Evolutionary conservation across 2,329 filamentous ascomycete genomes (phyloP).

Genomic region (Pseudopithomyces maydicus): DNA sequence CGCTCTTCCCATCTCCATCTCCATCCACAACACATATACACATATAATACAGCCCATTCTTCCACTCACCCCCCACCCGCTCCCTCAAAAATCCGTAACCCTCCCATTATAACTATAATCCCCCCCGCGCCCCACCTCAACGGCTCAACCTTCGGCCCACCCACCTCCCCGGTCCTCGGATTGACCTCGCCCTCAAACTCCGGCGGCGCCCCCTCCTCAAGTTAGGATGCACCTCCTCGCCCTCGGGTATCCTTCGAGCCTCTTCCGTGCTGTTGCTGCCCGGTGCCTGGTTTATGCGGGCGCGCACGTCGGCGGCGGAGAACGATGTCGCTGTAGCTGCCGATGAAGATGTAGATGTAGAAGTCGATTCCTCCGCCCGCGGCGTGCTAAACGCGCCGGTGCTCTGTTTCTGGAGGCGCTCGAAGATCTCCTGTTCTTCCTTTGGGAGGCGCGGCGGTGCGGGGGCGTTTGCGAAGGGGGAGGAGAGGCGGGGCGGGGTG

Average conservation of each 20-base stretch:
- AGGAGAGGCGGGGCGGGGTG: conserved; percentile 12
- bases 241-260: conserved; percentile 55
- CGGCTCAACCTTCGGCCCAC: conserved; percentile 96
- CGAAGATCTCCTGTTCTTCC: conserved; percentile 88
- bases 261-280: conserved; percentile 24
- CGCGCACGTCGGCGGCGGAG: conserved; percentile 20
- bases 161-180: conserved; percentile 92
- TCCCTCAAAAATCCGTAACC: conserved; percentile 82
- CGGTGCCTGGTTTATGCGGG: conserved; percentile 38
- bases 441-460: conserved; percentile 85
- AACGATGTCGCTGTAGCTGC: no score
- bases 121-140: conserved; percentile 79
- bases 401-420: conserved; percentile 78
- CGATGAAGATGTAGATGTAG: conserved; percentile 40
- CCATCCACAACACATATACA: neutral
- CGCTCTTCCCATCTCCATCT: neutral
- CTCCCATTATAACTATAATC: conserved; percentile 95
- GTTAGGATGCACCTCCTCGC: conserved; percentile 71
- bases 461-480: conserved; percentile 55
- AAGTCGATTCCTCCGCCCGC: conserved; percentile 35
- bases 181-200: conserved; percentile 94
- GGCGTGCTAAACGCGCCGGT: conserved; percentile 78
- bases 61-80: neutral
- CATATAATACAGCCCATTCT: neutral
- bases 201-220: conserved; percentile 75